Evolutionary conservation across 2,329 filamentous ascomycete species (phyloP).

Genomic region (Xenoacremonium recifei): DNA sequence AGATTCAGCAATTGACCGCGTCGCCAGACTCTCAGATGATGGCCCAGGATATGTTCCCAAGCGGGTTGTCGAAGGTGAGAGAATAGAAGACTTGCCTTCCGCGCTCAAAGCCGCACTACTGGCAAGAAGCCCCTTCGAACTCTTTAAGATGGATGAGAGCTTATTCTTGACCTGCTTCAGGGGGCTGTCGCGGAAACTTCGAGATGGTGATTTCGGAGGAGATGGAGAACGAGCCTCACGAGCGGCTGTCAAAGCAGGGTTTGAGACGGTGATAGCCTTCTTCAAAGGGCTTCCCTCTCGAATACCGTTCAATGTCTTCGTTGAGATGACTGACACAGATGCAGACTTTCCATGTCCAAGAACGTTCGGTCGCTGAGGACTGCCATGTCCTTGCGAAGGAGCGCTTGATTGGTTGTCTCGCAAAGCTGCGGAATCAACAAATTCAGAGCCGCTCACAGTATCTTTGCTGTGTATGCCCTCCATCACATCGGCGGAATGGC

Average conservation of each 20-base stretch:
- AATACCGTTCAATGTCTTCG: slow-evolving; percentile 12
- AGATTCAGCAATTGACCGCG: slow-evolving; percentile 22
- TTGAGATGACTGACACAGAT: slow-evolving; percentile 57
- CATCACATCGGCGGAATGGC: slow-evolving; percentile 60
- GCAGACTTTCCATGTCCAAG: slow-evolving; percentile 55
- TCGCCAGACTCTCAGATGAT: slow-evolving; percentile 49
- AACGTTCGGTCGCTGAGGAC: slow-evolving; percentile 16
- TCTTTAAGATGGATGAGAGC: slow-evolving; percentile 85
- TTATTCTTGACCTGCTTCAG: slow-evolving; percentile 91
- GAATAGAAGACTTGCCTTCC: slow-evolving; percentile 57
- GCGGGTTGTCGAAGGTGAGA: slow-evolving; percentile 52
- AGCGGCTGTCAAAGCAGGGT: slow-evolving; percentile 47
- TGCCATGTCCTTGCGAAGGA: no score
- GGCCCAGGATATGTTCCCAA: slow-evolving; percentile 42
- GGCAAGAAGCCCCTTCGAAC: slow-evolving; percentile 80
- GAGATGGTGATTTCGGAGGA: slow-evolving; percentile 55
- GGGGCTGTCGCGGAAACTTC: slow-evolving; percentile 67
- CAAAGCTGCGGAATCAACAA: no score
- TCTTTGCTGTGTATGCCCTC: slow-evolving; percentile 52
- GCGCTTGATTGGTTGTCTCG: no score
- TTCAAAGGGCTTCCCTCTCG: slow-evolving; percentile 39
- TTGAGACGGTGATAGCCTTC: slow-evolving; percentile 62
- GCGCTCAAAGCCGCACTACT: slow-evolving; percentile 67
- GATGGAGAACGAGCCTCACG: slow-evolving; percentile 44
- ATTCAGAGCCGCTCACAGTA: slow-evolving; percentile 45